Evolutionary conservation across 257 asterid species (phyloP).

Genomic region (Solanum clarkiae): DNA sequence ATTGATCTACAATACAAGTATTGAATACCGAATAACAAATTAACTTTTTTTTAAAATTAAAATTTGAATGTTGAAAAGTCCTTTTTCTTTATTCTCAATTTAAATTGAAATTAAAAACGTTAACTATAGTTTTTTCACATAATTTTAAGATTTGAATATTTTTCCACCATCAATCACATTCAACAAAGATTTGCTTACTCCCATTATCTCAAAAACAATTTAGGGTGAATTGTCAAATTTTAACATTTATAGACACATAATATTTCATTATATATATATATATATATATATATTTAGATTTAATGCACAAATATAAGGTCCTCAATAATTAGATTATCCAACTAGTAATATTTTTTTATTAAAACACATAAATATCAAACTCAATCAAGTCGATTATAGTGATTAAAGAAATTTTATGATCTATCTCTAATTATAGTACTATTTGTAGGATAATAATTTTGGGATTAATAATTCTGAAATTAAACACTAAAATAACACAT

Average conservation of each 20-base stretch:
- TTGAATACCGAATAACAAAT: not conserved
- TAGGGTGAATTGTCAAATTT: not conserved
- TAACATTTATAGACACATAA: not conserved
- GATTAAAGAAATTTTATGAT: not conserved
- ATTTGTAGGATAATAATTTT: not conserved
- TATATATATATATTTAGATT: not conserved
- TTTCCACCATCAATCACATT: not conserved
- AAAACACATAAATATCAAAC: not conserved
- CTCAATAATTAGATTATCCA: not conserved
- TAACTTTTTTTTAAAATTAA: too few species aligned
- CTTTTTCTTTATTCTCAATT: not conserved
- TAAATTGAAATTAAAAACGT: not conserved
- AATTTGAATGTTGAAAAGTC: not conserved
- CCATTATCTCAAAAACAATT: not conserved
- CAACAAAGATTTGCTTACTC: not conserved
- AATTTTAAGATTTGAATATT: not conserved
- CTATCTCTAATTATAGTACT: not conserved
- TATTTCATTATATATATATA: not conserved
- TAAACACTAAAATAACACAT: not conserved
- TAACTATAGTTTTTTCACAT: not conserved
- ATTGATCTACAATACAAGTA: not conserved
- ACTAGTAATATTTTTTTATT: not conserved
- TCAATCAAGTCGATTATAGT: not conserved
- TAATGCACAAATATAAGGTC: not conserved
- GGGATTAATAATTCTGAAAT: not conserved